Percentiles rank a stretch among this genome's conserved stretches.
phyloP scores from a whole-genome alignment of 2,329 filamentous ascomycete species.

The Aureobasidium mangrovei region DNA sequence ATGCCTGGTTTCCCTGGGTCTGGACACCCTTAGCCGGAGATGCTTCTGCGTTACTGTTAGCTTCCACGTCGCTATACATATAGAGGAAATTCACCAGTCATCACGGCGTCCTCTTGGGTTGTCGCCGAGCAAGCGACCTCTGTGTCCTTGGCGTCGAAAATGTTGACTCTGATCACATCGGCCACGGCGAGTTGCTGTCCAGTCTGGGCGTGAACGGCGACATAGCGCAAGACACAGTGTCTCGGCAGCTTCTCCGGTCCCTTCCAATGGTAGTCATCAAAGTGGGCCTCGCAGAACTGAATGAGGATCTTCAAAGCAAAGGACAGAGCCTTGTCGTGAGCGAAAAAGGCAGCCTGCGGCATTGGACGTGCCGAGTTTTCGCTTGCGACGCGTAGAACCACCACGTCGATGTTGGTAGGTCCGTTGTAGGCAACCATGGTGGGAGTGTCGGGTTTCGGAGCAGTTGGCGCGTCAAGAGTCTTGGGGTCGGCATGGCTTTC shows the following conservation, averaged over 20 bases:
- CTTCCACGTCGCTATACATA: neutral
- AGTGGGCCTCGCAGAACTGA: constrained; percentile 6
- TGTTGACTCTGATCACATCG: neutral
- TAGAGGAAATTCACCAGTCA: neutral
- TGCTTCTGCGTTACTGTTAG: neutral
- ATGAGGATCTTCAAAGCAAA: neutral
- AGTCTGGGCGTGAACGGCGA: neutral
- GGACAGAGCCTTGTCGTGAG: neutral
- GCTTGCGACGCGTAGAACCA: neutral
- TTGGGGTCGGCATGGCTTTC: too few relatives aligned
- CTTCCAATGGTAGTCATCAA: neutral
- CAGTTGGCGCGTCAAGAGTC: too few relatives aligned
- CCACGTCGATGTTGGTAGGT: neutral
- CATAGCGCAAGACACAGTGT: neutral
- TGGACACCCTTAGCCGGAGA: neutral
- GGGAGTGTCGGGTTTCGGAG: too few relatives aligned
- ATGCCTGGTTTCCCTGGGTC: neutral
- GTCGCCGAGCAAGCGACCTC: neutral
- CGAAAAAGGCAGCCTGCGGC: constrained; percentile 6
- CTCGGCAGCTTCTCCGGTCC: neutral
- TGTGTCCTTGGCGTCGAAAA: constrained; percentile 1
- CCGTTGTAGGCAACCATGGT: neutral
- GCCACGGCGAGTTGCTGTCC: neutral
- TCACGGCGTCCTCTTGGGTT: neutral
- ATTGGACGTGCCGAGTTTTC: neutral